phyloP scores from a whole-genome alignment of 2,329 filamentous ascomycete genomes.

The Botrytis tulipae region DNA sequence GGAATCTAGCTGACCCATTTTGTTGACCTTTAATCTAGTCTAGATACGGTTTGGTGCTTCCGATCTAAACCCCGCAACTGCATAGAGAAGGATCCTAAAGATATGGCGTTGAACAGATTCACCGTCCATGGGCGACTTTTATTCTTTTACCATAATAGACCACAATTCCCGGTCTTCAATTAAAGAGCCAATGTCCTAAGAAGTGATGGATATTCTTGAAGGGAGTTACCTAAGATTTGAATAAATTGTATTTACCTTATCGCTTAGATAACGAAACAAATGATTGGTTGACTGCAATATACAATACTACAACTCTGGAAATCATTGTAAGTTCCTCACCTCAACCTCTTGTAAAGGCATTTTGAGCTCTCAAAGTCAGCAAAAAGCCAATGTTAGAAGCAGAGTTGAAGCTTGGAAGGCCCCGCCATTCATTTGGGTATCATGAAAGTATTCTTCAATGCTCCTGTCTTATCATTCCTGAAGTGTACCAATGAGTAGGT shows the following conservation, averaged over 20 bases:
- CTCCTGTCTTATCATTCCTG: background rate
- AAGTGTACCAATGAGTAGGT: no score
- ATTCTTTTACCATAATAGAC: no score
- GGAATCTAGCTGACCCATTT: background rate
- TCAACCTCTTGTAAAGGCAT: background rate
- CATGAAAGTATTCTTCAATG: background rate
- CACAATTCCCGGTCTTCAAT: no score
- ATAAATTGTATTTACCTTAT: background rate
- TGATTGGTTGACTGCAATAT: no score
- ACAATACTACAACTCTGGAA: background rate
- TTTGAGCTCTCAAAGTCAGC: background rate
- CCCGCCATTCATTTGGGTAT: background rate
- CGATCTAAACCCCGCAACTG: constrained; percentile 6
- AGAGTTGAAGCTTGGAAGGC: no score
- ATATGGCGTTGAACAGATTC: background rate
- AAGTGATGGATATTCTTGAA: background rate
- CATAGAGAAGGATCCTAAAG: background rate
- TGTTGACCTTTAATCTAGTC: background rate
- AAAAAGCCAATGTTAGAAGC: background rate
- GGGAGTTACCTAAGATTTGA: no score
- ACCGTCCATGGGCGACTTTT: background rate
- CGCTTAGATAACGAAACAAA: background rate
- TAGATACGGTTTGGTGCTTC: constrained; percentile 4
- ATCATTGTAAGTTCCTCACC: background rate
- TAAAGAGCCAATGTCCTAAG: background rate